Base-by-base conservation (phyloP, 2,329 filamentous ascomycete genomes). In the Trichoderma citrinoviride region DNA sequence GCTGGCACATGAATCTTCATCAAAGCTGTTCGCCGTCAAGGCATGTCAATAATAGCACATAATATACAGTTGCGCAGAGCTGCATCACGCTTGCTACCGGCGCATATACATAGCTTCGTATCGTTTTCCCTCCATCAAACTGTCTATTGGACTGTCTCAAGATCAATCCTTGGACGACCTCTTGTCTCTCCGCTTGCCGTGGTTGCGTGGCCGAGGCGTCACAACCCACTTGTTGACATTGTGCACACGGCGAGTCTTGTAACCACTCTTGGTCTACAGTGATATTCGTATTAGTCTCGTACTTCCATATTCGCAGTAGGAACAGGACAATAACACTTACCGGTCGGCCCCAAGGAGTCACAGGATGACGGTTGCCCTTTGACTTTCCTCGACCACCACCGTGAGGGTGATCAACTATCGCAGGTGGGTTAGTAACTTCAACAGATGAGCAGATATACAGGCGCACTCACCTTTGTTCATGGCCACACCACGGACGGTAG, bases 331-430 rank as follows among this genome's bases (percentile, higher is more conserved):
- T 4, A 15, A 14, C 70, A 87, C 92, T 81, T 90, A 96, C 93
- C 75, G 92, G 94, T 75, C 88, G 90, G 76, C 96, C 95, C 95
- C 96, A 99, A 66, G 95, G 95, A 80, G 92, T 97, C 72, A 95
- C 92, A 40, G 96, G 95, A 75, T 96, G 85, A 67, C 93, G 88
- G 76, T 97, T 97, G 87, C 95, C 93, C 91, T 99, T 99, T 65
- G 93, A 97, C 82, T 99, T 99, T 82, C 95, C 95, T 84, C 96
- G 88, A 79, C 95, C 95, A 90, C 95, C 95, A 86, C 95, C 95
- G 78, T 99, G 95, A 74, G 95, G 95, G 84, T 99, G 95, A 75
- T 99, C 95, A 72, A 88, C 91, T 87, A 72, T 50, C 67, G 57
- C 15, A 64, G 55, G 27, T 41, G n/a, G n/a, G n/a, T 65, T 29